Percentiles rank a stretch among this genome's conserved stretches.
phyloP scores from a whole-genome alignment of 257 asterid species.

The Lycium ferocissimum region DNA sequence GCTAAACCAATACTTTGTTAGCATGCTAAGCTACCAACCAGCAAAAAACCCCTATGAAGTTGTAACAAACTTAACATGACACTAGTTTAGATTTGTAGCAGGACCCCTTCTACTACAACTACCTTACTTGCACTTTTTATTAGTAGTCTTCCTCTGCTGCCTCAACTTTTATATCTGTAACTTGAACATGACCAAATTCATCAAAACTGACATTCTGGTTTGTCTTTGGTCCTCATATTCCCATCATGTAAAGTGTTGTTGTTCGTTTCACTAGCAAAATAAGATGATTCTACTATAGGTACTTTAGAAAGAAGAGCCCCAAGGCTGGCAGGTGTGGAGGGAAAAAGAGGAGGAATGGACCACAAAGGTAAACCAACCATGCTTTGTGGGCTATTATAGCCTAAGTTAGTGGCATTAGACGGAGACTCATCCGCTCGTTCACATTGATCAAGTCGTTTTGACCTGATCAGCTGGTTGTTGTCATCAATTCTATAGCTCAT shows the following conservation, averaged over 20 bases:
- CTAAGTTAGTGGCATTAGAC: constrained; percentile 54
- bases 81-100: constrained; percentile 45
- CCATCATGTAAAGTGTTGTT: constrained; percentile 34
- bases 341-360: constrained; percentile 63
- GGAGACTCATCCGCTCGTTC: constrained; percentile 45
- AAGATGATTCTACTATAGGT: too few species aligned
- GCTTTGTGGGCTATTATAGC: constrained; percentile 57
- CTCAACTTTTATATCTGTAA: constrained; percentile 45
- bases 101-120: constrained; percentile 39
- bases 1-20: constrained; percentile 20
- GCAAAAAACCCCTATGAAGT: constrained; percentile 26
- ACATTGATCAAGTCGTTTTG: constrained; percentile 51
- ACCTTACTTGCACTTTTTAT: constrained; percentile 35
- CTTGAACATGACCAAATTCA: constrained; percentile 44
- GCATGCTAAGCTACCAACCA: constrained; percentile 25
- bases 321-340: too few species aligned
- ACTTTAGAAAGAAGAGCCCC: too few species aligned
- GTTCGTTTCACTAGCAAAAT: constrained; percentile 38
- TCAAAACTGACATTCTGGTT: constrained; percentile 27
- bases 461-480: constrained; percentile 45
- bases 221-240: constrained; percentile 33
- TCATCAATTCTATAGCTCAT: constrained; percentile 37
- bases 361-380: constrained; percentile 49
- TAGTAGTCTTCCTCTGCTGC: constrained; percentile 45
- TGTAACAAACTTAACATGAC: not conserved